These are phyloP conservation scores for Picea sitchensis DNA, from an alignment of 75 land plant species.

Conservation along the genomic window DNA sequence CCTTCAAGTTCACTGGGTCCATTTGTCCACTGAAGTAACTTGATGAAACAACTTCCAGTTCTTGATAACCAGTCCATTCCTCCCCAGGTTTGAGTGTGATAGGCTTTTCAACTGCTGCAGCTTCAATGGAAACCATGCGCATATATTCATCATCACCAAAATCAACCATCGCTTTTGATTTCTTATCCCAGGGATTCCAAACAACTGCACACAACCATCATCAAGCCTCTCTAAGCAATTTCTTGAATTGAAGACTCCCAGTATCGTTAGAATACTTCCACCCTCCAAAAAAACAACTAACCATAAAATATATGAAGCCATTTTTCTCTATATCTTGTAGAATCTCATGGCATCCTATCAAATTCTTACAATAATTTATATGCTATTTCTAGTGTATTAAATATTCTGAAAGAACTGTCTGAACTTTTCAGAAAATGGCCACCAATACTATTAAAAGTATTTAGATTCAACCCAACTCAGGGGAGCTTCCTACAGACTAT, in stretches of 20 bases:
- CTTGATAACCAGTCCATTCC: conserved; percentile 48
- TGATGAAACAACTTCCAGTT: conserved; percentile 38
- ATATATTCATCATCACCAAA: conserved; percentile 48
- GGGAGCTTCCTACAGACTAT: not conserved
- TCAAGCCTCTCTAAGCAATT: not conserved
- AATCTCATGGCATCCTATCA: not conserved
- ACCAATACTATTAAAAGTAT: not conserved
- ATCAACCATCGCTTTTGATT: conserved; percentile 40
- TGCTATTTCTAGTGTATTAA: not conserved
- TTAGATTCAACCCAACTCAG: not conserved
- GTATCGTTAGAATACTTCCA: not conserved
- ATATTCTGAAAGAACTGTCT: not conserved
- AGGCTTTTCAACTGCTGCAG: conserved; percentile 42
- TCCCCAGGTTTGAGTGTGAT: conserved; percentile 51
- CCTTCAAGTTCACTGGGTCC: conserved; percentile 28
- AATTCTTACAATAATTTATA: not conserved
- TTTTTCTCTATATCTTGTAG: not conserved
- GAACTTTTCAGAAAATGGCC: not conserved
- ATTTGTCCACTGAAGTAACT: conserved; percentile 56
- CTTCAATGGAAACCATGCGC: conserved; percentile 45
- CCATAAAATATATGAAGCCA: not conserved
- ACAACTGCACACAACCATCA: conserved; percentile 18
- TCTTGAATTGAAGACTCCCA: not conserved
- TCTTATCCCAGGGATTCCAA: conserved; percentile 60
- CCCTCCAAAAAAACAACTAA: not conserved